These are phyloP conservation scores for Penicillium canescens DNA, from an alignment of 495 filamentous ascomycete genomes.

Conservation along the genomic window DNA sequence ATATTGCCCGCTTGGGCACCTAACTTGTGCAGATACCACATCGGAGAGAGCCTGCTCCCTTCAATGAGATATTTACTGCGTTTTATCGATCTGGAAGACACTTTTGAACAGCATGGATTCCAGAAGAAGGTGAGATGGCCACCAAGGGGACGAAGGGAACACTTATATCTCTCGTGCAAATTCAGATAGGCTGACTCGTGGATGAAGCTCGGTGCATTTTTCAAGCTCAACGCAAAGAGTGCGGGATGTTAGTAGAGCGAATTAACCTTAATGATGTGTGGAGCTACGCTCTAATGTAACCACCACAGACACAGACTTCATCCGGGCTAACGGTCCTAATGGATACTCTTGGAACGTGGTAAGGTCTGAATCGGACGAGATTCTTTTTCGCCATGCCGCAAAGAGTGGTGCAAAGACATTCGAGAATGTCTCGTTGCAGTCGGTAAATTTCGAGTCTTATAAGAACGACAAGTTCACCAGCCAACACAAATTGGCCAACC, in stretches of 20 bases:
- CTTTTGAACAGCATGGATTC: background rate
- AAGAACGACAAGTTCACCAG: background rate
- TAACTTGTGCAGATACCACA: background rate
- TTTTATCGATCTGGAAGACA: background rate
- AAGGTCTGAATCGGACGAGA: constrained; percentile 48
- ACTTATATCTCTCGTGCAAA: background rate
- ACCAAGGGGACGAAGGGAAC: background rate
- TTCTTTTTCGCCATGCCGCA: constrained; percentile 48
- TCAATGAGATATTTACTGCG: background rate
- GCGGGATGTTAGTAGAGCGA: background rate
- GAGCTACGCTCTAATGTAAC: background rate
- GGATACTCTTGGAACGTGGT: constrained; percentile 50
- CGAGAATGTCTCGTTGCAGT: constrained; percentile 42
- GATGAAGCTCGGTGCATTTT: background rate
- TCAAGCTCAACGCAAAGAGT: background rate
- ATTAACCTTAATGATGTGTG: background rate
- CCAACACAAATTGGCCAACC: constrained; percentile 10
- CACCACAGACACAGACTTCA: constrained; percentile 43
- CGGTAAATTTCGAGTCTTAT: constrained; percentile 32
- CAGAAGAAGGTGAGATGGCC: background rate
- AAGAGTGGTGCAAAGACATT: constrained; percentile 44
- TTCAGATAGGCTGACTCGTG: background rate
- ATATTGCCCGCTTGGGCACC: background rate
- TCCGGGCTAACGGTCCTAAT: constrained; percentile 36
- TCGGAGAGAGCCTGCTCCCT: background rate